Base-by-base conservation (phyloP, 208 protist species). In the Novymonas esmeraldas region DNA sequence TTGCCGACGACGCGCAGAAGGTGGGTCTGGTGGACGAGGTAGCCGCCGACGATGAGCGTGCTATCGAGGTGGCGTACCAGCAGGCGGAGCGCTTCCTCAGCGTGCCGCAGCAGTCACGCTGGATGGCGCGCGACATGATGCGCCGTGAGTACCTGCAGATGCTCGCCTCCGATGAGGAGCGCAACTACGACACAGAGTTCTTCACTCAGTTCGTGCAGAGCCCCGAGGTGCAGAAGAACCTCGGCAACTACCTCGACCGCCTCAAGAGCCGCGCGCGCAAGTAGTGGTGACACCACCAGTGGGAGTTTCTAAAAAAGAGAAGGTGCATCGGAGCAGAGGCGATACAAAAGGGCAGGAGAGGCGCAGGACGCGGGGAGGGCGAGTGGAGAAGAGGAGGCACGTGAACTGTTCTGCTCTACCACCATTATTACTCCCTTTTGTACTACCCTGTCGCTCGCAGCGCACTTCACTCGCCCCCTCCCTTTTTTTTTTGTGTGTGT, bases 81-180 rank as follows among this genome's bases (percentile, higher is more conserved):
- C 73, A 82, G 74, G 83, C 76, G 26, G 77, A 92, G 52, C 71
- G 76, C 52, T 92, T 92, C 69, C 65, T 92, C 26, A 54, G 65
- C 54, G 63, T 92, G 38, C 85, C 85, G 18, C 76, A 91, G 60
- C 78, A 91, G 58, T 73, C 83, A 18, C 79, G 90, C 28, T 93
- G 85, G 87, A 92, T 92, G 85, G 63, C 82, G 52, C 84, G 89
- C 10, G 81, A 93, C 44, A 90, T 93, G 87, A 85, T 87, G 78
- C 87, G 87, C 13, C 83, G 85, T 2, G 85, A 94, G 64, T 85
- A 84, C 57, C 64, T 92, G 51, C 85, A 88, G 74, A 67, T 88
- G 69, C 66, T 94, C 22, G 79, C 78, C 62, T 73, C 82, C 0
- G 85, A 92, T 31, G 85, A 92, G 65, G 89, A 94, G 44, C 81